These are phyloP conservation scores for Hansenula sp. DNA, from an alignment of 1,139 yeast genomes.

Conservation along the genomic window DNA sequence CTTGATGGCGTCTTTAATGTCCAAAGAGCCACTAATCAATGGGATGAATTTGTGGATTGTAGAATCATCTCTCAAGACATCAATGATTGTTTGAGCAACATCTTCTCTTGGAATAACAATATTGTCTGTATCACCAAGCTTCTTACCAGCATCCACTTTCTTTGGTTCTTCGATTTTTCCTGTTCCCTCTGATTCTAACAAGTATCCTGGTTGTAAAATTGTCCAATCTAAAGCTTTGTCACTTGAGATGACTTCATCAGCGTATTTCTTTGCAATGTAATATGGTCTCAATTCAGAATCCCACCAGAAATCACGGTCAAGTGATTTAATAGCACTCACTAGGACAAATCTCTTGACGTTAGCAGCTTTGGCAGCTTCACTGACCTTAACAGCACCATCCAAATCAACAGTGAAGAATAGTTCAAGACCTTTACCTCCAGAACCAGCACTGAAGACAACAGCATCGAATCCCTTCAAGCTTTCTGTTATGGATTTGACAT, in stretches of 20 bases:
- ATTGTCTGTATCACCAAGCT: constrained; percentile 5
- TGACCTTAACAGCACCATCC: constrained; percentile 56
- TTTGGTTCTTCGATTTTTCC: constrained; percentile 31
- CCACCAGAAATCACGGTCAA: constrained; percentile 40
- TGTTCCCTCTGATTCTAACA: constrained; percentile 35
- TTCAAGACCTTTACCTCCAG: constrained; percentile 48
- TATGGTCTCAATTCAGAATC: constrained; percentile 34
- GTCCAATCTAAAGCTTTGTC: constrained; percentile 43
- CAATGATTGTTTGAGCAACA: constrained; percentile 44
- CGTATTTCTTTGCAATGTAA: constrained; percentile 52
- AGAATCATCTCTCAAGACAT: constrained; percentile 24
- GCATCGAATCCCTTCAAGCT: constrained; percentile 47
- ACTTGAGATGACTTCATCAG: constrained; percentile 41
- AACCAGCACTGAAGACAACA: constrained; percentile 61
- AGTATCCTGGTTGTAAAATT: constrained; percentile 45
- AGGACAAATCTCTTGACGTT: constrained; percentile 44
- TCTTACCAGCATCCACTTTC: constrained; percentile 9
- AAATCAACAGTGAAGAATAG: constrained; percentile 51
- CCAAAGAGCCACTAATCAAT: constrained; percentile 27
- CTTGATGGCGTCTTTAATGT: constrained; percentile 23
- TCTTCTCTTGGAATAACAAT: constrained; percentile 27
- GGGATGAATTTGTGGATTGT: constrained; percentile 28
- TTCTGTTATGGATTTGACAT: constrained; percentile 31
- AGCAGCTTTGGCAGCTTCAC: constrained; percentile 50
- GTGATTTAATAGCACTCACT: constrained; percentile 55